phyloP scores from a whole-genome alignment of 495 filamentous ascomycete genomes.

The Penicillium cataractarum region DNA sequence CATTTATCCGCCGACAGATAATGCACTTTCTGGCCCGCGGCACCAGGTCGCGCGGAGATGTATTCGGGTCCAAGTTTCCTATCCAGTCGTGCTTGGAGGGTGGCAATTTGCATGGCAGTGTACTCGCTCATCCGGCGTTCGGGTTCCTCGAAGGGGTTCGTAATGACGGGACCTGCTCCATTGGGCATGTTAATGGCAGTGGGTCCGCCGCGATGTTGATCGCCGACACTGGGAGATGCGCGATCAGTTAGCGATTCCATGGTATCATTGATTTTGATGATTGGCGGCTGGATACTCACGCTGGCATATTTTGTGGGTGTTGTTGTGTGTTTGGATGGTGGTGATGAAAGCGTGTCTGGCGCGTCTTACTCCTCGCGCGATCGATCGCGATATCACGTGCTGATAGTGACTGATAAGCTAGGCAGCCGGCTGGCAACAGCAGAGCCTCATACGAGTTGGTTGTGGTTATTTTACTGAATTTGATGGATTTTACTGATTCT shows the following conservation, averaged over 20 bases:
- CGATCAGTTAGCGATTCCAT: slow-evolving; percentile 32
- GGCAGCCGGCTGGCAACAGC: neutral
- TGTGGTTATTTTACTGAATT: neutral
- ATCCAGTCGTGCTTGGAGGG: slow-evolving; percentile 80
- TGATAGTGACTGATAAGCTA: slow-evolving; percentile 24
- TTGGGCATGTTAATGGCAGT: slow-evolving; percentile 45
- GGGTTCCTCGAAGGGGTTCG: slow-evolving; percentile 79
- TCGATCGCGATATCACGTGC: slow-evolving; percentile 49
- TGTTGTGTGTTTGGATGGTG: slow-evolving; percentile 10
- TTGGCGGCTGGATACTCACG: slow-evolving; percentile 34
- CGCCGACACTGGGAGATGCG: slow-evolving; percentile 64
- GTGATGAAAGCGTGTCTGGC: slow-evolving; percentile 24
- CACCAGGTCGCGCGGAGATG: slow-evolving; percentile 80
- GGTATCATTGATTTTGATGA: neutral
- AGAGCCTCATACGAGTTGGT: neutral
- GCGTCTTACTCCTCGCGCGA: slow-evolving; percentile 36
- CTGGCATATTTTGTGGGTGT: slow-evolving; percentile 42
- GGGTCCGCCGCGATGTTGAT: slow-evolving; percentile 66
- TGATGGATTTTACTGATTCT: neutral
- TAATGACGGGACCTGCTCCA: slow-evolving; percentile 33
- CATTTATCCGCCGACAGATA: slow-evolving; percentile 92
- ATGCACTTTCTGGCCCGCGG: slow-evolving; percentile 80
- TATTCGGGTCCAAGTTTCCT: slow-evolving; percentile 98
- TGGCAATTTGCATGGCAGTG: slow-evolving; percentile 88
- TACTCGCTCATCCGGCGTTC: slow-evolving; percentile 71